Conservation (phyloP, 2,329 filamentous ascomycete species). For the Colletotrichum cuscutae region DNA sequence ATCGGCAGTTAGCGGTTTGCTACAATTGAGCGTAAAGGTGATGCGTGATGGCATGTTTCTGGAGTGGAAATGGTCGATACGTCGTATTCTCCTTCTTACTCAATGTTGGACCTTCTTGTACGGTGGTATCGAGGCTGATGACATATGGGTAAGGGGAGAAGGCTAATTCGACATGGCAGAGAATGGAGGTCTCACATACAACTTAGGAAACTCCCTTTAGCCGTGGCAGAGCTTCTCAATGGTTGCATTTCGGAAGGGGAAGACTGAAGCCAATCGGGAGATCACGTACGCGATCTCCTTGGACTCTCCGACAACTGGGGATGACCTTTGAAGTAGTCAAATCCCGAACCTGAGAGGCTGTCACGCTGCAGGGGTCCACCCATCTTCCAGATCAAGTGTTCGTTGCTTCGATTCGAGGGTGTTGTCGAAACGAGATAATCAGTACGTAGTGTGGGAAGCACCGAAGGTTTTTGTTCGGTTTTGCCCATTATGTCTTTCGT, state of each 20-base stretch:
- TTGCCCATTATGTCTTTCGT: neutral
- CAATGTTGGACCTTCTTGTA: too few relatives aligned
- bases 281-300: neutral
- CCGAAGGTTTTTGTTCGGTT: neutral
- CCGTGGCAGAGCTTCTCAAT: neutral
- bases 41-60: neutral
- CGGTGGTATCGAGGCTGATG: neutral
- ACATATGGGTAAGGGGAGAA: neutral
- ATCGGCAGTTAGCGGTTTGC: constrained; percentile 1
- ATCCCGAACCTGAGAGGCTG: neutral
- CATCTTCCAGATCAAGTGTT: neutral
- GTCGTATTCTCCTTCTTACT: neutral
- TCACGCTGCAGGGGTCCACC: neutral
- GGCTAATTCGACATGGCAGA: neutral
- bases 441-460: neutral
- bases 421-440: neutral
- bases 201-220: neutral
- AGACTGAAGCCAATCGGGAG: neutral
- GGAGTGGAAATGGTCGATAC: neutral
- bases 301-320: neutral
- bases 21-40: neutral
- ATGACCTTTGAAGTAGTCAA: neutral
- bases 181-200: neutral
- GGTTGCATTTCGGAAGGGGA: neutral
- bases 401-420: neutral